Base-by-base conservation (phyloP, 106 monocot genomes). In the Dioscorea dumetorum region DNA sequence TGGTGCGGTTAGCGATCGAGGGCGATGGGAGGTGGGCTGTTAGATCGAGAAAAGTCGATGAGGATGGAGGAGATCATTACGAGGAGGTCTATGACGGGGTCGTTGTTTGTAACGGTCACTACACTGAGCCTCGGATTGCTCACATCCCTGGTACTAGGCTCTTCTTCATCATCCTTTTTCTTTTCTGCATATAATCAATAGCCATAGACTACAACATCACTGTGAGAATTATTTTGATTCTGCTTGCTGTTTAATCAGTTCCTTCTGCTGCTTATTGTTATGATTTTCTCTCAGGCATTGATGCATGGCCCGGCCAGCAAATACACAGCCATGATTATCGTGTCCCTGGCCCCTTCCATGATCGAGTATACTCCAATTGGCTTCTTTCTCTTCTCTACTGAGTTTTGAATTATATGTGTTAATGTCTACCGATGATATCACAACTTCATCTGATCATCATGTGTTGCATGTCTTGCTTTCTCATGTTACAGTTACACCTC, bases 261-360 rank as follows among this genome's bases (percentile, higher is more conserved):
- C 53, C 16, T 66, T 6, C 21, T 65, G 14, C 3, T 19, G 9
- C 15, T 18, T 23, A 58, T 64, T 71, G 1, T 12, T 16, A 16
- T 54, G 18, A 15, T 12, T 8, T 54, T 54, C 18, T 66, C 65
- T 59, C 79, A 97, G 91, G 95, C 24, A 77, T 91, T 62, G 85
- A 81, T 22, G 22, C 53, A 18, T 92, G 97, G 97, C 92, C 89
- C 50, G 97, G 97, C 58, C 83, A 92, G 77, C 87, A 99, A 73
- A 74, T 99, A 49, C 97, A 97, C 68, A 97, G 97, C 68, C 97
- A 92, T 67, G 92, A 85, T 64, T 99, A 90, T 75, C 97, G 97
- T 50, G 68, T 85, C 56, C 89, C 97, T n/a, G 80, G 90, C 53
- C 81, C 84, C 34, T 92, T 92, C 41, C 28, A 22, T 50, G 76